Evolutionary conservation across 129 eudicot species (phyloP).

Genomic region (Tanacetum coccineum): DNA sequence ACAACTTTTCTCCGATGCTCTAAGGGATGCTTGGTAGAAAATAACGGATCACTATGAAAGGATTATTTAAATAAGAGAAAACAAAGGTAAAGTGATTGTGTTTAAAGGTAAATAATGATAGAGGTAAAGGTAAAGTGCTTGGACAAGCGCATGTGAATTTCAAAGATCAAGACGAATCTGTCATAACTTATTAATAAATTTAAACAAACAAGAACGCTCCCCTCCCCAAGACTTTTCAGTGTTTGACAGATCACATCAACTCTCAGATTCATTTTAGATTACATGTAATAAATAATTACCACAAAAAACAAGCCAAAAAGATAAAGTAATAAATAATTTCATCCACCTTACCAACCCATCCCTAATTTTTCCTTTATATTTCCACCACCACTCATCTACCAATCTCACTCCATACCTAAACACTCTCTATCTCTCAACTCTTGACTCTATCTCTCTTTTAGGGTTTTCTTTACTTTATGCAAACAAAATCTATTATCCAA

Average conservation of each 20-base stretch:
- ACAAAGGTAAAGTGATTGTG: too few relatives aligned
- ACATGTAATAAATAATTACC: conserved; percentile 4
- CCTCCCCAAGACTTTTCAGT: conserved; percentile 32
- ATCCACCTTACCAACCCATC: background rate
- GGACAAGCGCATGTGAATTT: conserved; percentile 36
- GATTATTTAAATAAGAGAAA: too few relatives aligned
- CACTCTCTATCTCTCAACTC: background rate
- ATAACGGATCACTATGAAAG: too few relatives aligned
- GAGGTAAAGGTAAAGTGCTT: background rate
- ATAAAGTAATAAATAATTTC: background rate
- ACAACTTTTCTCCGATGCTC: too few relatives aligned
- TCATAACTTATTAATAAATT: conserved; percentile 34
- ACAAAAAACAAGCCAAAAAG: conserved; percentile 11
- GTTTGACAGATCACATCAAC: conserved; percentile 36
- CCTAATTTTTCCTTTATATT: too few relatives aligned
- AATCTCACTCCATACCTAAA: conserved; percentile 18
- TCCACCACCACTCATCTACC: conserved; percentile 10
- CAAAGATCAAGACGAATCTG: conserved; percentile 37
- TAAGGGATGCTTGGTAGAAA: too few relatives aligned
- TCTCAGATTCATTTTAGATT: conserved; percentile 26
- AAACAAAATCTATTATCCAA: background rate
- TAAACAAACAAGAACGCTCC: conserved; percentile 35
- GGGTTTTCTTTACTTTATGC: conserved; percentile 1
- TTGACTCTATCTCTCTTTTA: conserved; percentile 6
- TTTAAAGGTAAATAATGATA: too few relatives aligned